Base-by-base conservation (phyloP, 1,284 basidiomycete species). In the Puccinia horiana region DNA sequence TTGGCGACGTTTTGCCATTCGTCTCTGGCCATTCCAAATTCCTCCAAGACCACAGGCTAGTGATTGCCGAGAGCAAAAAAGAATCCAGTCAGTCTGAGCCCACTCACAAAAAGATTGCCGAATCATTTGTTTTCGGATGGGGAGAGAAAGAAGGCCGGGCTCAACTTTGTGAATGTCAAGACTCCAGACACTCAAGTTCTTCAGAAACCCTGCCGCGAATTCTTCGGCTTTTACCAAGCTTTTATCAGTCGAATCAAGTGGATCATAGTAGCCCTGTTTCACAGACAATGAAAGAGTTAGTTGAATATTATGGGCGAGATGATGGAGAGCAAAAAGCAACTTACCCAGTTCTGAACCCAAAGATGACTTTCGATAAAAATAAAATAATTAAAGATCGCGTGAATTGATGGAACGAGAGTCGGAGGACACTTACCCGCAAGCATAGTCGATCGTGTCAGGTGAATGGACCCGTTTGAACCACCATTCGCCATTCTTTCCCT, bases 11-110 rank as follows among this genome's bases (percentile, higher is more conserved):
- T 85, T 42, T 82, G 72, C 85, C 85, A 85, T 61, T 85, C 84
- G 74, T 85, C 84, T 18, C 85, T 72, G 0, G 85, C 83, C 84
- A 85, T 84, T 23, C 85, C 85, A 58, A 85, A 85, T 69, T 85
- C 85, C 65, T 85, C 85, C 23, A 85, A 79, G 37, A 84, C 67
- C 5, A 85, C 83, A 1, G 85, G 85, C 77, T 85, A 83, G n/a
- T n/a, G n/a, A n/a, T n/a, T n/a, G n/a, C n/a, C n/a, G n/a, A n/a
- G n/a, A n/a, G n/a, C n/a, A n/a, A n/a, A n/a, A n/a, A n/a, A n/a
- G n/a, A n/a, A n/a, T n/a, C n/a, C n/a, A n/a, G n/a, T n/a, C n/a
- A n/a, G n/a, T n/a, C n/a, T n/a, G n/a, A n/a, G 49, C 9, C 61
- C 16, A 29, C 35, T 18, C 52, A 72, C 44, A 12, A 72, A 14